A percentile compares a stretch with the other conserved stretches of the same genome.
Evolutionary conservation across 306 rosid species (phyloP).

Genomic region (Boehmeria nivea): DNA sequence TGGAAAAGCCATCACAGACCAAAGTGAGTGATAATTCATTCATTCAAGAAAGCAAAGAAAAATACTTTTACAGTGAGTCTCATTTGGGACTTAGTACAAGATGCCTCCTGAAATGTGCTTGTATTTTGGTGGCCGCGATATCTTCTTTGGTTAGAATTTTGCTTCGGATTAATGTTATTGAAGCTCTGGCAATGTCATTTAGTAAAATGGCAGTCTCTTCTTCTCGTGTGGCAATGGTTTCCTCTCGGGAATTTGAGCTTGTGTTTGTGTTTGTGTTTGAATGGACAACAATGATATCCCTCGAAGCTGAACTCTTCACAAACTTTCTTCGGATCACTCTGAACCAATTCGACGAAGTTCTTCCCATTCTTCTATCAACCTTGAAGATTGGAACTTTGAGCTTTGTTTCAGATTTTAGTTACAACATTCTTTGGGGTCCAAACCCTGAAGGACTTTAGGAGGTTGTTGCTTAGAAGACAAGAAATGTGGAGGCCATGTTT

Average conservation of each 20-base stretch:
- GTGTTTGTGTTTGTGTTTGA: conserved; percentile 20
- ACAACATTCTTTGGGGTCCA: too few species aligned
- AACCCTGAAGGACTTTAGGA: too few species aligned
- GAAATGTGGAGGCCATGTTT: conserved; percentile 53
- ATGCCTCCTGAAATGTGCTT: conserved; percentile 77
- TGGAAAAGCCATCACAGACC: not conserved
- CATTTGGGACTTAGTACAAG: conserved; percentile 48
- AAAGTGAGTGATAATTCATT: too few species aligned
- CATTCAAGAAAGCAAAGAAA: too few species aligned
- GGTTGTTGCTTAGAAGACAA: conserved; percentile 42
- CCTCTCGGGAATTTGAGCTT: conserved; percentile 14
- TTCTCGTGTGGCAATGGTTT: conserved; percentile 16
- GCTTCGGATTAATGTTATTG: not conserved
- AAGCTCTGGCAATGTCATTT: conserved; percentile 4
- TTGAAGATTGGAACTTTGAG: not conserved
- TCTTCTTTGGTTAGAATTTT: conserved; percentile 27
- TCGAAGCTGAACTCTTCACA: conserved; percentile 22
- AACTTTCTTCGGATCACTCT: conserved; percentile 35
- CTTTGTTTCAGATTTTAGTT: not conserved
- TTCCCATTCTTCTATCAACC: conserved; percentile 31
- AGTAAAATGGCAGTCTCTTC: conserved; percentile 21
- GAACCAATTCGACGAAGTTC: conserved; percentile 43
- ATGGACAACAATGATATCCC: conserved; percentile 28
- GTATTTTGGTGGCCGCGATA: conserved; percentile 61
- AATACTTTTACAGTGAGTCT: too few species aligned